Evolutionary conservation across 2,329 filamentous ascomycete genomes (phyloP).

Genomic region (Colletotrichum shisoi): DNA sequence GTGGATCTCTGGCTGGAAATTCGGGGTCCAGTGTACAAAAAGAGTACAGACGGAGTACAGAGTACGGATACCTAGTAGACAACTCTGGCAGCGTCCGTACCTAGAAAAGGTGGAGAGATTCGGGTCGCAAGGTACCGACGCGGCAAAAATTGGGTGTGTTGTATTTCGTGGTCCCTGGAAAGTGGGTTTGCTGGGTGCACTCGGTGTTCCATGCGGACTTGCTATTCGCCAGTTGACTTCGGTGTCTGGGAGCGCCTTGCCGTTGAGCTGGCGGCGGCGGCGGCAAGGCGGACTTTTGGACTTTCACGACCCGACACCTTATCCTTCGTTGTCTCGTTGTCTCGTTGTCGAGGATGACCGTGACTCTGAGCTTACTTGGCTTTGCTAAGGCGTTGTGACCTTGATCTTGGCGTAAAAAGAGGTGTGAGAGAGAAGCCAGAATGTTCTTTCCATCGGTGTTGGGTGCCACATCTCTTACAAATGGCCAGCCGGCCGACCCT

Average conservation of each 20-base stretch:
- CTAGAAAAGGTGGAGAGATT: conserved; percentile 12
- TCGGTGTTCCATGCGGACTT: conserved; percentile 28
- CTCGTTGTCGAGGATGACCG: neutral
- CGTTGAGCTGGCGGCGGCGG: conserved; percentile 21
- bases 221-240: conserved; percentile 31
- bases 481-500: neutral
- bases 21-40: conserved; percentile 32
- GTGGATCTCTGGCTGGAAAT: conserved; percentile 34
- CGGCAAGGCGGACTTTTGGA: conserved; percentile 31
- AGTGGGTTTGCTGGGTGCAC: conserved; percentile 27
- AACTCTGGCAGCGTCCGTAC: conserved; percentile 18
- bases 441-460: conserved; percentile 7
- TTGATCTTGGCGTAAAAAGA: neutral
- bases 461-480: conserved; percentile 7
- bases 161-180: conserved; percentile 17
- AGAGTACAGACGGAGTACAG: too few species aligned
- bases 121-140: conserved; percentile 16
- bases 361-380: conserved; percentile 2
- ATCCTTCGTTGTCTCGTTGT: neutral
- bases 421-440: conserved; percentile 8
- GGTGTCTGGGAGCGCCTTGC: conserved; percentile 29
- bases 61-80: neutral
- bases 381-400: neutral
- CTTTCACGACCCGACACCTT: conserved; percentile 9
- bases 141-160: conserved; percentile 16